phyloP scores from a whole-genome alignment of 345 rosid species.

The Syzygium oleosum region DNA sequence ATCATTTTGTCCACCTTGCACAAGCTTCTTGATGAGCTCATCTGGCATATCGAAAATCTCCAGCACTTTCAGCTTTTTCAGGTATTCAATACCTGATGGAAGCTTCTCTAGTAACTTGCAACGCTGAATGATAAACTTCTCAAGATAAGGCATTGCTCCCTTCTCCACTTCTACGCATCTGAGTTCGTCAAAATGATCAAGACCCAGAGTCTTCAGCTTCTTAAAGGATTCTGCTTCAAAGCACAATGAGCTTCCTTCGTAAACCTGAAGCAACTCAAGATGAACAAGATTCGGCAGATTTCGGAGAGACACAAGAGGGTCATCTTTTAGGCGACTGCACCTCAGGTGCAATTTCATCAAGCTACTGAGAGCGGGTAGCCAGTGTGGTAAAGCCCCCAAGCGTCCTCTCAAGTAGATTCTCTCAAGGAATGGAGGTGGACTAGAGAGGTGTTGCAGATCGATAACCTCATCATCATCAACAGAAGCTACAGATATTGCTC shows the following conservation, averaged over 20 bases:
- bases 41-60: conserved; percentile 22
- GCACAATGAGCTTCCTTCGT: conserved; percentile 7
- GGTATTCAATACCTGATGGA: conserved; percentile 18
- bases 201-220: conserved; percentile 19
- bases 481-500: conserved; percentile 19
- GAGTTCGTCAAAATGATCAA: conserved; percentile 18
- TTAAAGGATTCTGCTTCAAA: conserved; percentile 14
- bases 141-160: conserved; percentile 20
- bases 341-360: conserved; percentile 14
- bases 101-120: conserved; percentile 12
- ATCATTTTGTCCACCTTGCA: conserved; percentile 2
- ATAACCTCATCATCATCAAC: conserved; percentile 13
- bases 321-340: conserved; percentile 16
- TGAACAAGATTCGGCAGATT: conserved; percentile 22
- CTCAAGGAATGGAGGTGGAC: conserved; percentile 23
- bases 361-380: conserved; percentile 20
- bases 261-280: conserved; percentile 21
- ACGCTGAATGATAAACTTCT: conserved; percentile 16
- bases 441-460: conserved; percentile 15
- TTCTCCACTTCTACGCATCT: conserved; percentile 9
- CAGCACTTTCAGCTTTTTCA: conserved; percentile 17
- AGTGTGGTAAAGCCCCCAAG: conserved; percentile 12
- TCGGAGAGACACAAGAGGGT: conserved; percentile 18
- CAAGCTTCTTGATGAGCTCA: conserved; percentile 14
- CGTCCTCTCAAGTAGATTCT: conserved; percentile 21